phyloP scores from a whole-genome alignment of 1,284 basidiomycete species.

The Abortiporus biennis region DNA sequence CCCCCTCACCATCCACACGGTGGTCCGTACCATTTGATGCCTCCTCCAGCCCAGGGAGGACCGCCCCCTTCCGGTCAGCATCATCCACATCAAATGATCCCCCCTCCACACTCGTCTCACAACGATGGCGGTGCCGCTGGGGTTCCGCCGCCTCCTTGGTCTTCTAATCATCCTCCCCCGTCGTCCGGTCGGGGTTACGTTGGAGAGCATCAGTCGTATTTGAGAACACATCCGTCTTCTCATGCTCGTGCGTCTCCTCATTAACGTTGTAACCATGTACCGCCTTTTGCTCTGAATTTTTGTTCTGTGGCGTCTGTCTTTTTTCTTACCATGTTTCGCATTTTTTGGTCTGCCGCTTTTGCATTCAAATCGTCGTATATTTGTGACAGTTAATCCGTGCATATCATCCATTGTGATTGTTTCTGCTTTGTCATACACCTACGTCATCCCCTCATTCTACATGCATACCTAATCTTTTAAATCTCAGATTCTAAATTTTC shows the following conservation, averaged over 20 bases:
- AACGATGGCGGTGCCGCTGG: conserved; percentile 17
- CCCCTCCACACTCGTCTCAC: conserved; percentile 20
- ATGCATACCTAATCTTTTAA: too few relatives aligned
- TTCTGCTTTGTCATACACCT: background rate
- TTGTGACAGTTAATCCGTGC: background rate
- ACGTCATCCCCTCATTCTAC: too few relatives aligned
- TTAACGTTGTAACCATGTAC: conserved; percentile 13
- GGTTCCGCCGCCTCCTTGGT: conserved; percentile 46
- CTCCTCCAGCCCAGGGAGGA: conserved; percentile 12
- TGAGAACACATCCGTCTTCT: conserved; percentile 42
- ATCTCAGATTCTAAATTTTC: too few relatives aligned
- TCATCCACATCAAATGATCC: conserved; percentile 42
- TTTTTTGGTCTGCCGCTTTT: background rate
- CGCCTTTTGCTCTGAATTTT: background rate
- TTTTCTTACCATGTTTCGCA: background rate
- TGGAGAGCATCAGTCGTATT: conserved; percentile 53
- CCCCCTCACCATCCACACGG: conserved; percentile 15
- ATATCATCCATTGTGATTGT: background rate
- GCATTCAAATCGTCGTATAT: background rate
- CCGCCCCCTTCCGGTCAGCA: conserved; percentile 24
- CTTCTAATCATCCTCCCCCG: conserved; percentile 23
- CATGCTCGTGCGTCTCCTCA: conserved; percentile 35
- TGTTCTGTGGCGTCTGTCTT: background rate
- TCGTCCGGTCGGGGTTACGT: conserved; percentile 29
- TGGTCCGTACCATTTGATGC: conserved; percentile 26